Conservation (phyloP, 2,329 filamentous ascomycete genomes). For the Neopestalotiopsis clavispora region DNA sequence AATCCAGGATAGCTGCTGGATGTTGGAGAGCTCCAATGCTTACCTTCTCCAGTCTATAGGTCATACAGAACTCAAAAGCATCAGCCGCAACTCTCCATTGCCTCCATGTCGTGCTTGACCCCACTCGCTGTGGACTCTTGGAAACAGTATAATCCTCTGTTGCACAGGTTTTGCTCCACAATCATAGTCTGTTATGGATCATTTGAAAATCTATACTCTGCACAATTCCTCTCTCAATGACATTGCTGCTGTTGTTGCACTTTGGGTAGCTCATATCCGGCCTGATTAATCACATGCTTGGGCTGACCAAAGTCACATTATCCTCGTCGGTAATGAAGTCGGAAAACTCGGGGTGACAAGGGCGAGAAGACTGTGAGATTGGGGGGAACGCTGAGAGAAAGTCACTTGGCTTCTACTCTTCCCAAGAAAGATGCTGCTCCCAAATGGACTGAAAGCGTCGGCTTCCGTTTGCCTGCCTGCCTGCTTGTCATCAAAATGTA, state of each 20-base stretch:
- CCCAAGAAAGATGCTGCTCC: no score
- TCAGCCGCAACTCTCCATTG: background rate
- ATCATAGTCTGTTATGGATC: background rate
- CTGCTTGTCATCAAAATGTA: background rate
- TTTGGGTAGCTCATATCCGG: background rate
- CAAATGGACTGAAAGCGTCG: background rate
- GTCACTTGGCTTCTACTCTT: no score
- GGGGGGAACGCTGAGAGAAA: background rate
- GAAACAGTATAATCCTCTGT: slow-evolving; percentile 9
- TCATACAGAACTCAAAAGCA: background rate
- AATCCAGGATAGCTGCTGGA: background rate
- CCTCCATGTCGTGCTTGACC: background rate
- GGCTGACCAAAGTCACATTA: background rate
- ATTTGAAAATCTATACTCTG: background rate
- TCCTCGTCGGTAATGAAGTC: slow-evolving; percentile 1
- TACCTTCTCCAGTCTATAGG: no score
- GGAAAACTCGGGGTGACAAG: slow-evolving; percentile 8
- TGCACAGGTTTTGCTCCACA: background rate
- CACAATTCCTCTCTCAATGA: background rate
- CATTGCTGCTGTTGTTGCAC: background rate
- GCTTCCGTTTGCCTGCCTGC: background rate
- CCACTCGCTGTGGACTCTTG: slow-evolving; percentile 5
- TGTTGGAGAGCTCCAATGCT: no score
- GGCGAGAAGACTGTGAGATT: background rate
- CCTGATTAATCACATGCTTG: background rate